Conservation (phyloP, 176 grass and related monocot species). For the Olyra latifolia region DNA sequence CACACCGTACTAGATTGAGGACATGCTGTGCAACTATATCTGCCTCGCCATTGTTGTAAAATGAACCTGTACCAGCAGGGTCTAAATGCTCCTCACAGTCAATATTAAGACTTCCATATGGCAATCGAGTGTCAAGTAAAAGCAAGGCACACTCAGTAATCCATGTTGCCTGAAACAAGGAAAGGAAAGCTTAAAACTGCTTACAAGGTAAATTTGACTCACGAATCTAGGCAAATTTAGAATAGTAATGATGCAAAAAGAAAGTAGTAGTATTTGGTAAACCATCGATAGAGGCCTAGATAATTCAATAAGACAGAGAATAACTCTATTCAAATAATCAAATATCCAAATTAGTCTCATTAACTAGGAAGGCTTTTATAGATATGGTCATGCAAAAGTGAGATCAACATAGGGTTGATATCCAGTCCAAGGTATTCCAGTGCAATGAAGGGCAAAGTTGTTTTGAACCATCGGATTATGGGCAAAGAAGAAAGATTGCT, state of each 20-base stretch:
- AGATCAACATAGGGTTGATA: background rate
- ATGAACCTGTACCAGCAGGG: conserved; percentile 76
- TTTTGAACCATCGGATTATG: no score
- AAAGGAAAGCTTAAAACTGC: background rate
- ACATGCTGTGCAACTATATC: conserved; percentile 85
- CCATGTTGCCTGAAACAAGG: conserved; percentile 54
- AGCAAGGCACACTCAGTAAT: conserved; percentile 69
- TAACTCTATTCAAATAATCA: background rate
- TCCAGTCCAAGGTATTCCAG: background rate
- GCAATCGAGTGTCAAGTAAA: conserved; percentile 94
- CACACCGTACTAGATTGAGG: conserved; percentile 76
- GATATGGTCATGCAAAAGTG: background rate
- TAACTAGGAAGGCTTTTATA: background rate
- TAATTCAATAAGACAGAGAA: background rate
- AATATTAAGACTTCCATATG: conserved; percentile 83
- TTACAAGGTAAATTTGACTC: background rate
- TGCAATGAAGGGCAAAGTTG: no score
- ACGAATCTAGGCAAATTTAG: background rate
- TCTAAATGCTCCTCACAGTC: conserved; percentile 89
- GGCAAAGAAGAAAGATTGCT: background rate
- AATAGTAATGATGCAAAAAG: background rate
- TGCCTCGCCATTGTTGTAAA: conserved; percentile 84
- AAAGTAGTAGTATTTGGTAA: background rate
- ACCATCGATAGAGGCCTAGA: background rate
- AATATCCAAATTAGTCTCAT: background rate